Conservation (phyloP, 2,329 filamentous ascomycete species). For the Simplicillium aogashimaense region DNA sequence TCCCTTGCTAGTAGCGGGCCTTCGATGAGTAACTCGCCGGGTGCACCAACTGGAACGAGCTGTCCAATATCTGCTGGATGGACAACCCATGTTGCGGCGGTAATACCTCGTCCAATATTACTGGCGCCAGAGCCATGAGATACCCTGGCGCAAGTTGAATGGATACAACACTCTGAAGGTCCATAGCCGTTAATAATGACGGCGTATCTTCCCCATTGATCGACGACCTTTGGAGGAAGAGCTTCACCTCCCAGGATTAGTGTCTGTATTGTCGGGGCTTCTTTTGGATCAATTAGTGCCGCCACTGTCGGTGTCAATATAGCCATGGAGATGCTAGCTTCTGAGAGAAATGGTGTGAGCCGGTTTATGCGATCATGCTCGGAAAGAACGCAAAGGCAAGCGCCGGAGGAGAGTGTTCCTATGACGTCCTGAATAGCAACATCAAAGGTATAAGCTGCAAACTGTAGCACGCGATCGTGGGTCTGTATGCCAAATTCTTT, state of each 20-base stretch:
- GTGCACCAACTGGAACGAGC: neutral
- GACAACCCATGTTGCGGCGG: neutral
- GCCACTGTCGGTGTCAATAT: neutral
- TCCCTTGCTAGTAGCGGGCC: neutral
- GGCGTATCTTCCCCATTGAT: neutral
- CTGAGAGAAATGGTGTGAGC: neutral
- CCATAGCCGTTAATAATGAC: neutral
- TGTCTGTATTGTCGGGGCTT: neutral
- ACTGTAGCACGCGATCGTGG: constrained; percentile 6
- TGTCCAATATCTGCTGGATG: neutral
- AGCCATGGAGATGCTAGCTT: neutral
- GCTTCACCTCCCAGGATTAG: neutral
- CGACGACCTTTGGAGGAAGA: neutral
- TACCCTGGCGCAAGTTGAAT: too few species aligned
- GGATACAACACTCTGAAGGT: neutral
- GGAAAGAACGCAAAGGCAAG: constrained; percentile 4
- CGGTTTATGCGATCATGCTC: constrained; percentile 3
- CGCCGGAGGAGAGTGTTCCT: constrained; percentile 1
- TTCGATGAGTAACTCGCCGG: neutral
- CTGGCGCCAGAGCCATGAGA: too few species aligned
- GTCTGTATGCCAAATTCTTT: neutral
- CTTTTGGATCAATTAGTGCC: neutral
- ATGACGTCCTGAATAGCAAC: constrained; percentile 2
- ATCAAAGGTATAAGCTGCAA: constrained; percentile 12
- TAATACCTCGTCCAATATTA: too few species aligned